A percentile compares a stretch with the other conserved stretches of the same genome.
These are phyloP conservation scores for Simmondsia chinensis DNA, from an alignment of 148 eudicot species.

Conservation along the genomic window DNA sequence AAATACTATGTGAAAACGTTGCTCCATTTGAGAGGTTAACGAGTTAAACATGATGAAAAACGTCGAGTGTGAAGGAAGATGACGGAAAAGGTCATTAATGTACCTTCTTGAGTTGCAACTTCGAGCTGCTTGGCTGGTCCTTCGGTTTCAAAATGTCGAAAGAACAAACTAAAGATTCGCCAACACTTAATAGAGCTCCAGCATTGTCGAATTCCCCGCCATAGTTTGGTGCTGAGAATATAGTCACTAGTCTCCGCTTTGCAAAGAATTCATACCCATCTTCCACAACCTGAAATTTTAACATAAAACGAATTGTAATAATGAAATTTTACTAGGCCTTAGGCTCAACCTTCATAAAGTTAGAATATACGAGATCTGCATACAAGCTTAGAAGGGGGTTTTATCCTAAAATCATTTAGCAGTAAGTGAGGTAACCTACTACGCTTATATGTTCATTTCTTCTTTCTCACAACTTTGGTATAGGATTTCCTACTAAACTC, in stretches of 20 bases:
- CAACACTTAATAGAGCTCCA: constrained; percentile 86
- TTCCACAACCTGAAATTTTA: constrained; percentile 70
- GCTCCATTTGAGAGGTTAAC: neutral
- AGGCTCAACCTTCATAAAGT: too few relatives aligned
- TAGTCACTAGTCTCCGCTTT: constrained; percentile 70
- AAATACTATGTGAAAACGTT: neutral
- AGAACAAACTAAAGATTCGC: constrained; percentile 60
- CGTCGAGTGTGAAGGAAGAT: neutral
- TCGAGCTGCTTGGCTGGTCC: constrained; percentile 48
- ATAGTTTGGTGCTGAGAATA: constrained; percentile 93
- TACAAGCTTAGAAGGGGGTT: too few relatives aligned
- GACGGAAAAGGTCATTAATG: neutral
- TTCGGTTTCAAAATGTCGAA: constrained; percentile 75
- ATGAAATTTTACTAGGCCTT: too few relatives aligned
- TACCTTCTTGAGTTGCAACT: constrained; percentile 71
- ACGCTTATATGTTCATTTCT: too few relatives aligned
- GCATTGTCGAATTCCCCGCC: constrained; percentile 96
- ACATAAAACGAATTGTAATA: neutral
- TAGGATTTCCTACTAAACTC: too few relatives aligned
- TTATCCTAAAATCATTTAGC: too few relatives aligned
- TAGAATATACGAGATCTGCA: too few relatives aligned
- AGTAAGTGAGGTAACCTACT: too few relatives aligned
- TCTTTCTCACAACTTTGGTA: too few relatives aligned
- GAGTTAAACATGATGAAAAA: neutral
- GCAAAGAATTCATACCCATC: constrained; percentile 96